These are phyloP conservation scores for Teunomyces tritomae DNA, from an alignment of 805 yeast genomes.

Conservation along the genomic window DNA sequence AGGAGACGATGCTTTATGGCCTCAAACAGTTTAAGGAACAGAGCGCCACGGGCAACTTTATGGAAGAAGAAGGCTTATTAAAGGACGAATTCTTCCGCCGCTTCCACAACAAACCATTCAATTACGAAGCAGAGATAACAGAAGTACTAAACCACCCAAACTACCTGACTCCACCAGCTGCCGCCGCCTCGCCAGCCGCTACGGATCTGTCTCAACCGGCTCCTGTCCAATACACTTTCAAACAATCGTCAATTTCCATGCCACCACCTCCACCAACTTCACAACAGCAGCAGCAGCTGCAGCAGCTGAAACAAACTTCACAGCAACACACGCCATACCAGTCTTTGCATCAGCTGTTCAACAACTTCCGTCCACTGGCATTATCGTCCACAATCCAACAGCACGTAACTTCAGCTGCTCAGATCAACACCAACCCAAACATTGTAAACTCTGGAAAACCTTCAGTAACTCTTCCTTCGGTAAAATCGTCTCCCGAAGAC, in stretches of 20 bases:
- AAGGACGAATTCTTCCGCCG: conserved; percentile 20
- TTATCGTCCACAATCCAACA: background rate
- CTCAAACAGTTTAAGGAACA: conserved; percentile 44
- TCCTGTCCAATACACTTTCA: conserved; percentile 8
- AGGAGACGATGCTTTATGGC: conserved; percentile 45
- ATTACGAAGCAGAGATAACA: conserved; percentile 13
- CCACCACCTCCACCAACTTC: background rate
- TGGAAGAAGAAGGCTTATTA: conserved; percentile 29
- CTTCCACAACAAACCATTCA: conserved; percentile 13
- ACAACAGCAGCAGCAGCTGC: background rate
- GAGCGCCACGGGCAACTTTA: conserved; percentile 25
- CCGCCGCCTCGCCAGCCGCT: conserved; percentile 17
- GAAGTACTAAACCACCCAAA: conserved; percentile 10
- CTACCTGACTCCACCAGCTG: conserved; percentile 9
- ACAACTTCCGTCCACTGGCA: background rate
- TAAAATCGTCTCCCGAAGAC: background rate
- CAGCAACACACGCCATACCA: background rate
- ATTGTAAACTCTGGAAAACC: background rate
- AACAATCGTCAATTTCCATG: conserved; percentile 5
- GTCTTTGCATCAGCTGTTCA: background rate
- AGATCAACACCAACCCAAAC: background rate
- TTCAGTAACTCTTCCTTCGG: background rate
- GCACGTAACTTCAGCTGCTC: too few species aligned
- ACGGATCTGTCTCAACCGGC: conserved; percentile 4
- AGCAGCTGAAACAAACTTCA: background rate